Conservation (phyloP, 768 basidiomycete species). For the Termitomyces titanicus region DNA sequence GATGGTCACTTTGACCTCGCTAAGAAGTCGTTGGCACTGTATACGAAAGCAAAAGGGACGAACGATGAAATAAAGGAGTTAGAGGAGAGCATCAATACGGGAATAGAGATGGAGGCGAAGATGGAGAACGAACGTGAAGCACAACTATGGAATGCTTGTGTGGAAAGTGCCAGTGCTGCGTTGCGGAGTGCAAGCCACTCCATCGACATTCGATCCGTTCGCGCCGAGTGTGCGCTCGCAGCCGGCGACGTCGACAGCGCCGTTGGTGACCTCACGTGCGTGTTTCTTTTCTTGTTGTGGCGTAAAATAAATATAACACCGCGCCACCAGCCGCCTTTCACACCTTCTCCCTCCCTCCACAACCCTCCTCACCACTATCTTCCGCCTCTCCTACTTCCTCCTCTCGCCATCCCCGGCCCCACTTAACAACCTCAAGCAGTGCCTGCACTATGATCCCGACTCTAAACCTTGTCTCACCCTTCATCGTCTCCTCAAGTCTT, state of each 20-base stretch:
- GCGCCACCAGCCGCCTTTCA: constrained; percentile 61
- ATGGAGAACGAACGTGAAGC: constrained; percentile 59
- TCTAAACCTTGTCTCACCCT: constrained; percentile 76
- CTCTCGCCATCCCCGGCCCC: constrained; percentile 61
- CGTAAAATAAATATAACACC: constrained; percentile 1
- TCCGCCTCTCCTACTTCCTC: constrained; percentile 81
- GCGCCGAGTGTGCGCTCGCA: constrained; percentile 75
- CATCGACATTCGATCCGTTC: constrained; percentile 59
- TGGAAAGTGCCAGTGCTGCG: constrained; percentile 70
- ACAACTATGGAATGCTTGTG: constrained; percentile 76
- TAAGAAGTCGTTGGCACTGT: constrained; percentile 51
- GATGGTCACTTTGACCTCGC: constrained; percentile 77
- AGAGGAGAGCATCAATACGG: constrained; percentile 53
- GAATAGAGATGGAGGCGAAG: constrained; percentile 57
- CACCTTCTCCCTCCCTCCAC: constrained; percentile 70
- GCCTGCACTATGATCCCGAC: constrained; percentile 92
- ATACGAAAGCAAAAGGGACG: constrained; percentile 49
- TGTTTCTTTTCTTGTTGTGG: constrained; percentile 9
- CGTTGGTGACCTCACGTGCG: constrained; percentile 80
- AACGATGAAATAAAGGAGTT: constrained; percentile 54
- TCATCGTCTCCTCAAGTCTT: constrained; percentile 70
- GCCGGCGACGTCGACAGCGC: constrained; percentile 81
- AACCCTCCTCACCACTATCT: constrained; percentile 64
- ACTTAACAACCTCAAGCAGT: constrained; percentile 81
- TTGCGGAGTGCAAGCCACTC: constrained; percentile 71